Base-by-base conservation (phyloP, 2,329 filamentous ascomycete species). In the Fusarium avenaceum region DNA sequence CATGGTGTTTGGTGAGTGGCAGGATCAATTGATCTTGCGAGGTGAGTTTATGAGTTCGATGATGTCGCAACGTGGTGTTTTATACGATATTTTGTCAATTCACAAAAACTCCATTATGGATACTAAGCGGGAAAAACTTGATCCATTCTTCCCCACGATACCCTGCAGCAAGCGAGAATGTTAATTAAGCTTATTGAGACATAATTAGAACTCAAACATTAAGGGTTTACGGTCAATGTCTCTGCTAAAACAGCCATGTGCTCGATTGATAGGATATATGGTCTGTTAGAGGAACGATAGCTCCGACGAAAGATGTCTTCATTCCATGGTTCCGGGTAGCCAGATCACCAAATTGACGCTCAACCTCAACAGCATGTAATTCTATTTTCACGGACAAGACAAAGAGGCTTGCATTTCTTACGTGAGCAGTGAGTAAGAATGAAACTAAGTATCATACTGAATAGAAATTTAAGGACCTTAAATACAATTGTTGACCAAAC, bases 61-160 rank as follows among this genome's bases (percentile, higher is more conserved):
- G 28, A 38, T 38, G 9, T 30, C 46, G 58, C 42, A 55, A 68
- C 32, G 59, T 68, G 59, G 46, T 68, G 45, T 65, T 35, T 24
- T 52, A 45, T 22, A 26, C 30, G 39, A 32, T 54, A 33, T 24
- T 28, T 49, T 24, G n/a, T 24, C 26, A 39, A n/a, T n/a, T 51
- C 28, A 47, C 7, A 30, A 40, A 67, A 67, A 57, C 49, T 65
- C 53, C 26, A 46, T n/a, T 54, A 70, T 48, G 54, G 55, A 60
- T 43, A 53, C 54, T 67, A 46, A 38, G 19, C 69, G 69, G 71
- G 71, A 69, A 72, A 73, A 73, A 67, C 55, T 69, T 73, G 71
- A 73, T 73, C 71, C 71, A 73, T 60, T 57, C 20, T n/a, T 46
- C 65, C 42, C 65, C 56, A 63, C 55, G 65, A 48, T 15, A 51